A percentile compares a stretch with the other conserved stretches of the same genome.
Evolutionary conservation across 805 yeast species (phyloP).

Genomic region (Suhomyces xylopsoci): DNA sequence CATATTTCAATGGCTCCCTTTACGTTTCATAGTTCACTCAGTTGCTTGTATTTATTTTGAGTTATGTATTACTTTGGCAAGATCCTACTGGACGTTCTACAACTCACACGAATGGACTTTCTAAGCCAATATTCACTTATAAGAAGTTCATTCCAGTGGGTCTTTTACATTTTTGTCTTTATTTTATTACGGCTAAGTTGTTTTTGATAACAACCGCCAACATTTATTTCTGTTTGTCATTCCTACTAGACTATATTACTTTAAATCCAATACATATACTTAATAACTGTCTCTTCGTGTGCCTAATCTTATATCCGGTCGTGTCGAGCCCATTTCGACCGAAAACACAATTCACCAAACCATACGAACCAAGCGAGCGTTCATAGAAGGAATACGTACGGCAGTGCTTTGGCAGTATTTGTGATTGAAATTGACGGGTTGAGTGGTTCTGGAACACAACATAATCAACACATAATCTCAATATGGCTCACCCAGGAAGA

Average conservation of each 20-base stretch:
- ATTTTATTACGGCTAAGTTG: not conserved
- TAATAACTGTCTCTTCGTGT: not conserved
- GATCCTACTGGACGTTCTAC: not conserved
- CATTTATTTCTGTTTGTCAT: constrained; percentile 1
- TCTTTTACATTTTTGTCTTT: not conserved
- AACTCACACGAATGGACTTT: not conserved
- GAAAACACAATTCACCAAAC: not conserved
- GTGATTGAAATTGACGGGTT: not conserved
- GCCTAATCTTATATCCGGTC: not conserved
- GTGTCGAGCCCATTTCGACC: not conserved
- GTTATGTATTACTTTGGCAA: not conserved
- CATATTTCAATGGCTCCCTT: not conserved
- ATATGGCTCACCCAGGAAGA: constrained; percentile 16
- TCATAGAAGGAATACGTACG: not conserved
- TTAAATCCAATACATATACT: not conserved
- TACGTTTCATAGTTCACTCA: not conserved
- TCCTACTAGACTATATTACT: not conserved
- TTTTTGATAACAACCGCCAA: not conserved
- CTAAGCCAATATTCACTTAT: not conserved
- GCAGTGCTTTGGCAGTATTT: not conserved
- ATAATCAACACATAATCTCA: not conserved
- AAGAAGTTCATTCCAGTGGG: not conserved
- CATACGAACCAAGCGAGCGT: not conserved
- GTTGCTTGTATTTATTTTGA: not conserved
- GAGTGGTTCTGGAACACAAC: not conserved